phyloP scores from a whole-genome alignment of 1,284 basidiomycete genomes.

The Polyporus tsugae region DNA sequence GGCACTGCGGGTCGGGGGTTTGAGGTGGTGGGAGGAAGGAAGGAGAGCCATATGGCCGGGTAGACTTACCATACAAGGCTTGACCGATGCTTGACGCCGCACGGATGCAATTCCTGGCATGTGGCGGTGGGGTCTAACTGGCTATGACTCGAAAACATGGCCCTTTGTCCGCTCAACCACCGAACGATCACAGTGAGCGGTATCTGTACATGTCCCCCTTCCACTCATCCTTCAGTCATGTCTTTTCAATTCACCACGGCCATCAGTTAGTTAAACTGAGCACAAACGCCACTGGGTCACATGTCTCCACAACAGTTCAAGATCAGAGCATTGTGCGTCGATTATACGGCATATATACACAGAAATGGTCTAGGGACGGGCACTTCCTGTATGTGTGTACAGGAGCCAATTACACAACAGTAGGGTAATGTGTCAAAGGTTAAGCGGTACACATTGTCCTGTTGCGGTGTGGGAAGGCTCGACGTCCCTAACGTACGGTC shows the following conservation, averaged over 20 bases:
- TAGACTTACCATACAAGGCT: conserved; percentile 28
- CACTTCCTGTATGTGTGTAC: conserved; percentile 7
- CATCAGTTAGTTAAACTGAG: conserved; percentile 15
- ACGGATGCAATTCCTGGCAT: conserved; percentile 19
- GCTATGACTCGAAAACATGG: background rate
- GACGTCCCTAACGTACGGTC: conserved; percentile 14
- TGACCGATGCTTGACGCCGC: conserved; percentile 30
- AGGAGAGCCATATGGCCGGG: conserved; percentile 23
- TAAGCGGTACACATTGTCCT: conserved; percentile 1
- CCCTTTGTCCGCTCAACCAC: background rate
- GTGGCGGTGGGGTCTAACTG: conserved; percentile 26
- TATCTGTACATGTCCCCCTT: background rate
- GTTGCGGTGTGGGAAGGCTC: conserved; percentile 10
- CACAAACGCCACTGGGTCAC: conserved; percentile 16
- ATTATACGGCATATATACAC: conserved; percentile 27
- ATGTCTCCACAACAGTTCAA: background rate
- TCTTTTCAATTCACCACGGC: background rate
- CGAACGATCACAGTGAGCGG: background rate
- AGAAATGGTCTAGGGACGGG: conserved; percentile 16
- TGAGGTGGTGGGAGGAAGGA: conserved; percentile 26
- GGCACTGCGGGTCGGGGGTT: conserved; percentile 15
- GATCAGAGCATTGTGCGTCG: background rate
- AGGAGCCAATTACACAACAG: conserved; percentile 13
- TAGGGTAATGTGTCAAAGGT: background rate
- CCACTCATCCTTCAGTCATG: background rate